phyloP scores from a whole-genome alignment of 148 eudicot species.

The Selenicereus undatus region DNA sequence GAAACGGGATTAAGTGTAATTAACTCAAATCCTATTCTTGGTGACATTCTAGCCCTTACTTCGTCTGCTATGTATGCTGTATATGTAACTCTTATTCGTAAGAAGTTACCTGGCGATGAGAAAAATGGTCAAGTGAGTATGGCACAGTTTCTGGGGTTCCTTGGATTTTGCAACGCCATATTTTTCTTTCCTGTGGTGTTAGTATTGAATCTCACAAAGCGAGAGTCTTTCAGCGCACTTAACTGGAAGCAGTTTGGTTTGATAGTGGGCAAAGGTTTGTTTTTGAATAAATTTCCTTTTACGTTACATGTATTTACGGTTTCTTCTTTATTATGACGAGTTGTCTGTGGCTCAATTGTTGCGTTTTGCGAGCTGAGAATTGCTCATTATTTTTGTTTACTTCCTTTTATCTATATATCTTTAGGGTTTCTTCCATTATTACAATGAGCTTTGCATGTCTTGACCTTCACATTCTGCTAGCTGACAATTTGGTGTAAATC shows the following conservation, averaged over 20 bases:
- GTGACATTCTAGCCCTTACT: conserved; percentile 66
- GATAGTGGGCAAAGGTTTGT: conserved; percentile 82
- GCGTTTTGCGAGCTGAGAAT: neutral
- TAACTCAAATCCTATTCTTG: conserved; percentile 73
- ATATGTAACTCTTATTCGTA: conserved; percentile 83
- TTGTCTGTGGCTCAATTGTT: neutral
- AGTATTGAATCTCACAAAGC: conserved; percentile 53
- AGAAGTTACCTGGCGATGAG: conserved; percentile 74
- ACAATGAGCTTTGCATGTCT: neutral
- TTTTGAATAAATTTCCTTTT: neutral
- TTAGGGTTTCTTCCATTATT: neutral
- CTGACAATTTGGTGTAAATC: neutral
- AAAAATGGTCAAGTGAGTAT: conserved; percentile 72
- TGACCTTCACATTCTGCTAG: neutral
- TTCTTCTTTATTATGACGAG: neutral
- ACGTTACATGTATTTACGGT: neutral
- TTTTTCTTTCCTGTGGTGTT: conserved; percentile 86
- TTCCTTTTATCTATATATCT: neutral
- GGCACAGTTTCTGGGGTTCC: conserved; percentile 92
- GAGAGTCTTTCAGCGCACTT: conserved; percentile 56
- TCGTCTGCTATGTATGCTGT: conserved; percentile 83
- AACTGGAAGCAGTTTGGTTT: conserved; percentile 69
- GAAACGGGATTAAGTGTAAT: conserved; percentile 38
- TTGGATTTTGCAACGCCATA: conserved; percentile 79
- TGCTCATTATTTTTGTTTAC: neutral